Base-by-base conservation (phyloP, 1,139 yeast species). In the Petasospora rhodanensis region DNA sequence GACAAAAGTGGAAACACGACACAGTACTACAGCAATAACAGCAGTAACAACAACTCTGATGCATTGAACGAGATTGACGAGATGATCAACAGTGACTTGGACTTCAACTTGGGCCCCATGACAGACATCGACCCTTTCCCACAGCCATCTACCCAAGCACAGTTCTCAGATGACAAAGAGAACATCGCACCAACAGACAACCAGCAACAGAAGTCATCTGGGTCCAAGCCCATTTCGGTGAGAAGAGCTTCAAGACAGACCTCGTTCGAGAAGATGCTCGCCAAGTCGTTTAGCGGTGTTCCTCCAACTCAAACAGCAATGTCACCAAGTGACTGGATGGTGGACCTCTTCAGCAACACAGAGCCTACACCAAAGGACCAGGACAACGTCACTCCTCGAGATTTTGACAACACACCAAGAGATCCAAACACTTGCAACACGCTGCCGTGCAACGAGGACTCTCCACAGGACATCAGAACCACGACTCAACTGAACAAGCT, bases 61-160 rank as follows among this genome's bases (percentile, higher is more conserved):
- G 41, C 48, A 10, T 61, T 61, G 41, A 59, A 56, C 40, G 74
- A 66, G 27, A 48, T 68, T 24, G 64, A 66, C 41, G 76, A 70
- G 28, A 62, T 71, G 49, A 61, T 69, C 53, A 18, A 29, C 18
- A 65, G 65, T 42, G 76, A 70, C 46, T 49, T 70, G 34, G 70
- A 69, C 38, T 56, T 61, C 24, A 68, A 63, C 39, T 73, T 74
- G 16, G 76, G 75, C 0, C 78, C 78, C 7, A 56, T 71, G 41
- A 72, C 78, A 4, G 78, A 72, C 45, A 70, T 72, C 22, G 78
- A 72, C 50, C 72, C 72, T 4, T 53, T 49, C 28, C 54, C 52
- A 14, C 46, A 40, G 18, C 41, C 36, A 16, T 14, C 29, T 2
- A 23, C 11, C 15, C 18, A 16, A 10, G 20, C 23, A 17, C 32